These are phyloP conservation scores for Raffaelea deltoideospora DNA, from an alignment of 2,329 filamentous ascomycete genomes.

Conservation along the genomic window DNA sequence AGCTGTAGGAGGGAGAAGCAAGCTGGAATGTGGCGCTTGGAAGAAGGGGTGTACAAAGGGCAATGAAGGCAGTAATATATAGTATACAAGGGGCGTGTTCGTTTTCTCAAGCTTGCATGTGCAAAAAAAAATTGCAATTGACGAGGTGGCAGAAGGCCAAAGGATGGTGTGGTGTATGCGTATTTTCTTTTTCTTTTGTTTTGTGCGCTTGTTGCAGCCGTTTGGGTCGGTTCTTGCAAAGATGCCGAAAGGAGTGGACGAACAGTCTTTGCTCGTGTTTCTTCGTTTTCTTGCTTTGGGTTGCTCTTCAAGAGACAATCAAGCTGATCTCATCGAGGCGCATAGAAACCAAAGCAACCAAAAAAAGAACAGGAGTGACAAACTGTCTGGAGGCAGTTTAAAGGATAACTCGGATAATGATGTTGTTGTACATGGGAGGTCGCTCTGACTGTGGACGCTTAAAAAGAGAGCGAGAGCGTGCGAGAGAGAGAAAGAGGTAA, in stretches of 20 bases:
- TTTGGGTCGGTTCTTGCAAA: too few relatives aligned
- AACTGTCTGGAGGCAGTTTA: conserved; percentile 15
- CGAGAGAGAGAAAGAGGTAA: conserved; percentile 2
- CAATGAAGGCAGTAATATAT: conserved; percentile 2
- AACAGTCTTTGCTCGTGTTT: conserved; percentile 23
- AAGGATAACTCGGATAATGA: conserved; percentile 12
- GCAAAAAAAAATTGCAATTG: too few relatives aligned
- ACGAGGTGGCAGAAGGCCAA: conserved; percentile 17
- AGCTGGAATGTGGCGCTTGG: too few relatives aligned
- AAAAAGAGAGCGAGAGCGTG: conserved; percentile 1
- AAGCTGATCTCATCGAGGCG: too few relatives aligned
- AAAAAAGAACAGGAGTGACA: conserved; percentile 5
- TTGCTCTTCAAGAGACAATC: too few relatives aligned
- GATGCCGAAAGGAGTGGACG: conserved; percentile 27
- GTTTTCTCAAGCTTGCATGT: conserved; percentile 10
- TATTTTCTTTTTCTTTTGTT: conserved; percentile 11
- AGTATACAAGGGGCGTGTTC: conserved; percentile 13
- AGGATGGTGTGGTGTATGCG: conserved; percentile 17
- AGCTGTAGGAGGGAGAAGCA: too few relatives aligned
- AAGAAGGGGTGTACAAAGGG: not conserved
- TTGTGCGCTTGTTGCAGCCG: conserved; percentile 15
- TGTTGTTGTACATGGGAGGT: conserved; percentile 19
- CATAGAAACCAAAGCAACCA: too few relatives aligned
- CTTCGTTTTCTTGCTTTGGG: too few relatives aligned
- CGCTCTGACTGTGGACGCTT: too few relatives aligned